Percentiles rank a stretch among this genome's conserved stretches.
Evolutionary conservation across 352 stramenopile genomes (phyloP).

Genomic region (Phytophthora syringae): DNA sequence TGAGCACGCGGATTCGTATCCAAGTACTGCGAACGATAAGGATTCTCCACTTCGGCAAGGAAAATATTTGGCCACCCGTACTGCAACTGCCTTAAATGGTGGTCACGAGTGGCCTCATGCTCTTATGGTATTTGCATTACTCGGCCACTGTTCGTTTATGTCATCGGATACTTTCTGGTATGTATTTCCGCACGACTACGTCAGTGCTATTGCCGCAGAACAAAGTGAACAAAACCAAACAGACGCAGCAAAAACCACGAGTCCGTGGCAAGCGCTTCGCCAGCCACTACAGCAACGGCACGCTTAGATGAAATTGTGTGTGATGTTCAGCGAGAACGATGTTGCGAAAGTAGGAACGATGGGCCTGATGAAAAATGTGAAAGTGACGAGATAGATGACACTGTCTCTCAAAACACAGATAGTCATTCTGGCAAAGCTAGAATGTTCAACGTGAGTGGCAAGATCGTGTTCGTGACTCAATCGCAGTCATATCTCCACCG

Average conservation of each 20-base stretch:
- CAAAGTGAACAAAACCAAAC: no score
- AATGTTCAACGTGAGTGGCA: background rate
- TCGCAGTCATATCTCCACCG: background rate
- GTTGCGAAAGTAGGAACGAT: no score
- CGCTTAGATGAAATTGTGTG: no score
- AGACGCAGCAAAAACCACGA: no score
- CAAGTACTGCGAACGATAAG: background rate
- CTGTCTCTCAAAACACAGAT: no score
- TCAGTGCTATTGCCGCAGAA: no score
- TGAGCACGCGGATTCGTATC: background rate
- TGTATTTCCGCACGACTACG: conserved; percentile 5
- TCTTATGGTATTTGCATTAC: conserved; percentile 9
- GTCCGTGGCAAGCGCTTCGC: no score
- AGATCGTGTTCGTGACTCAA: conserved; percentile 3
- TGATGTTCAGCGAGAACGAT: no score
- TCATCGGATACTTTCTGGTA: conserved; percentile 14
- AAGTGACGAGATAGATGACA: no score
- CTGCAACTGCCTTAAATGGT: conserved; percentile 4
- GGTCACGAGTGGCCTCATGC: conserved; percentile 11
- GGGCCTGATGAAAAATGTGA: no score
- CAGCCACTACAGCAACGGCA: no score
- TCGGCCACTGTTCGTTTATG: background rate
- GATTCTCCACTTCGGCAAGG: background rate
- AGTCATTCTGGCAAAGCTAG: background rate
- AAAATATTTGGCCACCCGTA: conserved; percentile 3